Evolutionary conservation across 345 rosid genomes (phyloP), one percentile per base, ranked within the genome.

Genomic region (Barbarea vulgaris): DNA sequence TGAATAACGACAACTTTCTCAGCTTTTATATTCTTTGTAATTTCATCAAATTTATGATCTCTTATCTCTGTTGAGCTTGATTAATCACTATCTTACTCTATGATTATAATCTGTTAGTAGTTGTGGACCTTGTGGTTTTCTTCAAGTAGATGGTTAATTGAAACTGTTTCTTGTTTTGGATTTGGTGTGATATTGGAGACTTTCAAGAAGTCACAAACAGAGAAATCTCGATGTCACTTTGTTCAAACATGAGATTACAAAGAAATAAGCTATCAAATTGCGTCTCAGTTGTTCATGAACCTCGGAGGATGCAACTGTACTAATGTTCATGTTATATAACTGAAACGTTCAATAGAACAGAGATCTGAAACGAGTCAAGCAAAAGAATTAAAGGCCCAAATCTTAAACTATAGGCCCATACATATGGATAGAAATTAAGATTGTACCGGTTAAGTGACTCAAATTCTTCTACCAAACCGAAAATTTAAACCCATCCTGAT

Each of bases 1-100:
- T 59, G 74, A 59, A 68, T 51, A 75, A 68, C 11, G 9, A 75
- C 17, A 51, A 28, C 8, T 68, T 22, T 30, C 28, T 52, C 41
- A 67, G 68, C 54, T 66, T 5, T n/a, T n/a, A n/a, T 36, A 0
- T 15, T 41, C 42, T 28, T 64, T 27, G 24, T 36, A 25, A 18
- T 37, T 37, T 37, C 41, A 37, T 50, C 51, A 61, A 27, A 10
- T 22, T 59, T 55, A 46, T 46, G 0, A 21, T 31, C 11, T 12
- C 42, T 47, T 3, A 17, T 46, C 24, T 37, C 19, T 8, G 3
- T 31, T 3, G 24, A 44, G 68, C 6, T 6, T 55, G 64, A 60
- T 21, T 19, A 12, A 36, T 58, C 44, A 33, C 25, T 12, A n/a
- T 57, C 6, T 9, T 41, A 39, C 41, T 37, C 39, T 9, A 36